Base-by-base conservation (phyloP, 2,329 filamentous ascomycete species). In the Nakataea oryzae region DNA sequence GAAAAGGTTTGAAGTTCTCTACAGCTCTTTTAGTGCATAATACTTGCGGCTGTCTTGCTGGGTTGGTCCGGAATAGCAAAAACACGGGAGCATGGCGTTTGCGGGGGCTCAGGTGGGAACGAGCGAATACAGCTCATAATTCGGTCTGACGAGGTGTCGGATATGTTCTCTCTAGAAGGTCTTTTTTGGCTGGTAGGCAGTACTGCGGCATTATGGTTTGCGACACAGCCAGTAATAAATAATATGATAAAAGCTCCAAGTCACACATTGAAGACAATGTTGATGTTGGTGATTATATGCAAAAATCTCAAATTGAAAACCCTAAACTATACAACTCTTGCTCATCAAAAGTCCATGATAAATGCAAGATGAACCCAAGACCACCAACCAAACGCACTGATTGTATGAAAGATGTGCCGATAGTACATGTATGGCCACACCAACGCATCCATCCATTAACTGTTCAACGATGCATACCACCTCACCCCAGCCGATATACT, bases 361-460 rank as follows among this genome's bases (percentile, higher is more conserved):
- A 50, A 50, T n/a, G 21, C 41, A 50, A 50, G 41, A 50, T 11
- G 41, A 50, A 50, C 41, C 21, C 21, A 24, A 50, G 17, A 50
- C 41, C 41, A 50, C 21, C n/a, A n/a, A n/a, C 41, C 41, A 5
- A 50, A 50, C 21, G 21, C 41, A 50, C 41, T 9, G 41, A 50
- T 24, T 54, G 27, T 27, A 30, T 29, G 71, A 73, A 71, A 73
- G 74, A 75, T 76, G 74, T 73, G 73, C 79, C 74, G 80, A 80
- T 78, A 80, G 75, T 81, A 81, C 79, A 80, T 74, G 74, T 75
- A 74, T 73, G 70, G 21, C 41, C 41, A 21, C 41, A 47, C 41
- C 41, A 47, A 50, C 69, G 70, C 66, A 64, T 55, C 66, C 66
- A 64, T 55, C 66, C 41, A 50, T 50, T 50, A 50, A n/a, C 41